A percentile compares a stretch with the other conserved stretches of the same genome.
phyloP scores from a whole-genome alignment of 306 rosid genomes.

The Carpinus viminea region DNA sequence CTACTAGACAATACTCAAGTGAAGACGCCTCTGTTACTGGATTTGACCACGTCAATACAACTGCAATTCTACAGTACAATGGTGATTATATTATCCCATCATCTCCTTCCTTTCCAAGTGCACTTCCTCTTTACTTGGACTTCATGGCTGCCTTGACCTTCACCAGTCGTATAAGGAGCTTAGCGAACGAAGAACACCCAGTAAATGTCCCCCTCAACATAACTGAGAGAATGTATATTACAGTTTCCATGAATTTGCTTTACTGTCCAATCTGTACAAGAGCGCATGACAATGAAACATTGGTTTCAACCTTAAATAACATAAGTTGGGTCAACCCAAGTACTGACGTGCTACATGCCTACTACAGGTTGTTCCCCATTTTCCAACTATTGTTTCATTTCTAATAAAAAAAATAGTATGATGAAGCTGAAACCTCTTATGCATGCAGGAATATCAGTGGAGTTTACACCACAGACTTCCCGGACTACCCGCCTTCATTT shows the following conservation, averaged over 20 bases:
- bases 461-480: slow-evolving; percentile 10
- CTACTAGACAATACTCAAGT: slow-evolving; percentile 36
- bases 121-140: slow-evolving; percentile 35
- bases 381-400: background rate
- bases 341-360: slow-evolving; percentile 42
- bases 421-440: background rate
- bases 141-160: slow-evolving; percentile 29
- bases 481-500: background rate
- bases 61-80: slow-evolving; percentile 44
- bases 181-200: slow-evolving; percentile 28
- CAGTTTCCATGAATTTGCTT: slow-evolving; percentile 37
- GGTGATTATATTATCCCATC: slow-evolving; percentile 14
- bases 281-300: slow-evolving; percentile 28
- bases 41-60: slow-evolving; percentile 36
- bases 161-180: slow-evolving; percentile 28
- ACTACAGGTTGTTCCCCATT: slow-evolving; percentile 37
- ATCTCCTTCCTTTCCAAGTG: slow-evolving; percentile 19
- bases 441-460: slow-evolving; percentile 10
- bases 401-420: background rate
- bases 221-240: slow-evolving; percentile 23
- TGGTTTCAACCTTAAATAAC: slow-evolving; percentile 47
- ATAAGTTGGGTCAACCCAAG: slow-evolving; percentile 41
- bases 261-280: slow-evolving; percentile 36
- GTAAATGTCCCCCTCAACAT: slow-evolving; percentile 37
- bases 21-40: background rate